These are phyloP conservation scores for Actinidia arguta DNA, from an alignment of 179 eudicot species.

Conservation along the genomic window DNA sequence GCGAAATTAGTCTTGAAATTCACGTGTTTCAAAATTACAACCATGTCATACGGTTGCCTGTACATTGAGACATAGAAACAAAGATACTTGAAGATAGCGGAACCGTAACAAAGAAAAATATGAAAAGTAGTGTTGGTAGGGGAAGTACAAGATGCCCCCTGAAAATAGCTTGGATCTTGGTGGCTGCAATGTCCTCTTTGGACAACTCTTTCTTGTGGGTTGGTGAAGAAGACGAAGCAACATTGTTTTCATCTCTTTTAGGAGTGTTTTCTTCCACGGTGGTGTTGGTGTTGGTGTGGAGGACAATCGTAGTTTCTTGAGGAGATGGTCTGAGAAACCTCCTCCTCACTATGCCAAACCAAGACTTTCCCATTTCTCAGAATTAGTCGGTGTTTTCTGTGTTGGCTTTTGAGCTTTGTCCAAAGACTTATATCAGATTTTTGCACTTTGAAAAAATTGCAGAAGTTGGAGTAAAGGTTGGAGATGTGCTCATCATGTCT, in stretches of 20 bases:
- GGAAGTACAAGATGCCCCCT: conserved; percentile 79
- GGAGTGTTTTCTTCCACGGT: background rate
- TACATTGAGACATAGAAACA: background rate
- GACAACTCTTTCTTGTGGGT: conserved; percentile 17
- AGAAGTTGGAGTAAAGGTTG: conserved; percentile 15
- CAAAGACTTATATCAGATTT: background rate
- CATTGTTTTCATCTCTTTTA: background rate
- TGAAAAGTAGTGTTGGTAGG: background rate
- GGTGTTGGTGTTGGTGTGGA: conserved; percentile 38
- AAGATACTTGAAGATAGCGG: no score
- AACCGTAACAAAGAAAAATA: background rate
- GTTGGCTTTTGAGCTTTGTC: background rate
- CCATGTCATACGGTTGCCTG: no score
- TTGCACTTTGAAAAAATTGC: background rate
- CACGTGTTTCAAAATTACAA: no score
- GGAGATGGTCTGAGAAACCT: conserved; percentile 30
- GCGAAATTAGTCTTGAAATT: no score
- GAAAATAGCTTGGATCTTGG: conserved; percentile 67
- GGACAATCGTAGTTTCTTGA: conserved; percentile 30
- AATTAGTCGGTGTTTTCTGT: background rate
- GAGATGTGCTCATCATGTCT: conserved; percentile 28
- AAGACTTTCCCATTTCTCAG: conserved; percentile 18
- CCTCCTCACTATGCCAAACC: conserved; percentile 25
- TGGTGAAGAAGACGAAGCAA: background rate
- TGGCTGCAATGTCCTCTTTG: conserved; percentile 58